Evolutionary conservation across 306 rosid genomes (phyloP).

Genomic region (Vigna trinervia): DNA sequence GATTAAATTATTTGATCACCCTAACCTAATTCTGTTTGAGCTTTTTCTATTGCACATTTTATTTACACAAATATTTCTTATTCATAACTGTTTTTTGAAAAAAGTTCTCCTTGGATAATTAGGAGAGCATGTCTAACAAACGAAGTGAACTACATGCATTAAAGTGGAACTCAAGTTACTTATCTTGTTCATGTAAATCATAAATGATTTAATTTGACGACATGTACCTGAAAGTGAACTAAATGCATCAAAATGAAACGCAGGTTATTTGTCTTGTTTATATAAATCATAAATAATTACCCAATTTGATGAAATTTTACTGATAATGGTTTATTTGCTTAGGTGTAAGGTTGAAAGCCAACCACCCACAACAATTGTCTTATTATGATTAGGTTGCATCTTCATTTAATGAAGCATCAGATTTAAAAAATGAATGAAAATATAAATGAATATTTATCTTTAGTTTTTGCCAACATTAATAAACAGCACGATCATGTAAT

Average conservation of each 20-base stretch:
- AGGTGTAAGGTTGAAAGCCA: neutral
- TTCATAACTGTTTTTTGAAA: neutral
- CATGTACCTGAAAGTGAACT: no score
- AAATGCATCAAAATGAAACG: neutral
- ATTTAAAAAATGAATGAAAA: constrained; percentile 1
- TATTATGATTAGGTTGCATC: neutral
- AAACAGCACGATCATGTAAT: neutral
- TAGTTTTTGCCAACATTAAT: neutral
- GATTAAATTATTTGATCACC: neutral
- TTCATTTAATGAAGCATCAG: neutral
- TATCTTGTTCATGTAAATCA: neutral
- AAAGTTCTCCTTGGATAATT: neutral
- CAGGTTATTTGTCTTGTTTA: neutral
- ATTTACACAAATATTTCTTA: constrained; percentile 9
- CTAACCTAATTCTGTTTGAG: constrained; percentile 21
- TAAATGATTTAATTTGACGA: constrained; percentile 11
- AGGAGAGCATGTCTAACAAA: no score
- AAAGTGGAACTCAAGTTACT: neutral
- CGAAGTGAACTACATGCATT: neutral
- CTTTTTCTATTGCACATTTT: neutral
- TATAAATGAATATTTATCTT: constrained; percentile 16
- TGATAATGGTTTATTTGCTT: neutral
- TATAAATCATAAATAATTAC: constrained; percentile 18
- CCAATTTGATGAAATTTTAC: constrained; percentile 4
- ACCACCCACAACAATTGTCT: neutral